Evolutionary conservation across 2,329 filamentous ascomycete species (phyloP), one percentile per base, ranked within the genome.

Genomic region (Epichloe amarillans): DNA sequence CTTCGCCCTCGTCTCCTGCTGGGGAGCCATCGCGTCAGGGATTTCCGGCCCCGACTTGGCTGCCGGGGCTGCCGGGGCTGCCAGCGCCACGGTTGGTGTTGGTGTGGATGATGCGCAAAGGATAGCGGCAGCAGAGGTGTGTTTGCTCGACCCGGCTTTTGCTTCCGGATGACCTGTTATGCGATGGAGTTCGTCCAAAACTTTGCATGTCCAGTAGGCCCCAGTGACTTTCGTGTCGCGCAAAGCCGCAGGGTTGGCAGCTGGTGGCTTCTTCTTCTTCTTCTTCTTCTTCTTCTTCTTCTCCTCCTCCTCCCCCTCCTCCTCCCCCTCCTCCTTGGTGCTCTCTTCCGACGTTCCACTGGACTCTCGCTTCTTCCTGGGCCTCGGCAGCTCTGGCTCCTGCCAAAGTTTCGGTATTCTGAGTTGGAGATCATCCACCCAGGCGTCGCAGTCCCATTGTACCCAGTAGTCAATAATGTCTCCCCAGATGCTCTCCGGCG

Each of bases 391-490:
- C 46, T 73, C 71, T 0, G 72, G 71, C 0, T 73, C 73, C 51
- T 77, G 65, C 80, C 80, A 84, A 4, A 84, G 67, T 46, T 75
- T 72, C 2, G 79, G 76, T 51, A 82, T 74, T 49, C 77, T 75
- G 47, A 67, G 65, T 53, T 76, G 78, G 50, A 87, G 62, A 58
- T 86, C 80, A 10, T 72, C 64, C 1, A 87, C 82, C 83, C 83
- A 88, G 4, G 78, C 78, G 57, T 88, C 84, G 53, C 83, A 87
- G 59, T 87, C 83, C 82, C 82, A 86, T 55, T 84, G 74, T 1
- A 88, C 74, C 78, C 83, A 86, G 54, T 82, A 85, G 64, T 88
- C 84, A 49, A 88, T 83, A 0, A 86, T 69, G 50, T 86, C 83
- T 1, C 82, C 79, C 84, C 84, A 88, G 1, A 75, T 76, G 60